A percentile compares a stretch with the other conserved stretches of the same genome.
phyloP scores from a whole-genome alignment of 495 filamentous ascomycete species.

The Letharia lupina region DNA sequence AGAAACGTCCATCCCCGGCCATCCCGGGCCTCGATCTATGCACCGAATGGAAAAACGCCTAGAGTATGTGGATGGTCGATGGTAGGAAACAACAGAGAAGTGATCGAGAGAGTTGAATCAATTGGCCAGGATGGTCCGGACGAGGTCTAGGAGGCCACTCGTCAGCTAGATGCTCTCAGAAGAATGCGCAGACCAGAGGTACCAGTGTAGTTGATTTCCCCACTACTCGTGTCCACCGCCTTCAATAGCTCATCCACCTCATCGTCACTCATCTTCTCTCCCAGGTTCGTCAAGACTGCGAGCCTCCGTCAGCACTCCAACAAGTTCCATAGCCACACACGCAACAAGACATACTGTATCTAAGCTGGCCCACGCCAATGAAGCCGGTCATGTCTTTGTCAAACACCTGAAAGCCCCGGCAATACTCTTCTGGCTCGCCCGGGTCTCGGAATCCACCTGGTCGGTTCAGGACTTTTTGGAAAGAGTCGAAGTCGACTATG shows the following conservation, averaged over 20 bases:
- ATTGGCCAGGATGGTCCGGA: constrained; percentile 90
- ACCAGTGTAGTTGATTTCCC: constrained; percentile 96
- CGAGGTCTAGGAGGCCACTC: constrained; percentile 53
- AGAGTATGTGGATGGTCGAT: constrained; percentile 11
- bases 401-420: constrained; percentile 96
- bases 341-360: constrained; percentile 56
- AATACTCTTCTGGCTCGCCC: constrained; percentile 95
- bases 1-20: neutral
- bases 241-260: constrained; percentile 98
- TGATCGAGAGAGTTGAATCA: constrained; percentile 35
- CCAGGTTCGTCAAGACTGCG: constrained; percentile 83
- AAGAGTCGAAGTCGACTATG: constrained; percentile 94
- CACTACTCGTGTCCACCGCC: constrained; percentile 86
- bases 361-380: constrained; percentile 91
- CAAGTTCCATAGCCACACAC: neutral
- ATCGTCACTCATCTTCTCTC: constrained; percentile 97
- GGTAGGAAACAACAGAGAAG: constrained; percentile 24
- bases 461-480: constrained; percentile 89
- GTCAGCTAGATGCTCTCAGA: constrained; percentile 16
- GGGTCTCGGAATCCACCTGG: constrained; percentile 97
- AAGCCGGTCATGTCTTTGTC: constrained; percentile 98
- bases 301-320: constrained; percentile 2
- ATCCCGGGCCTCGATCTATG: constrained; percentile 1
- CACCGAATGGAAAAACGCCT: constrained; percentile 19
- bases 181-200: constrained; percentile 16